A percentile compares a stretch with the other conserved stretches of the same genome.
phyloP scores from a whole-genome alignment of 352 stramenopile genomes.

The Phytophthora kernoviae region DNA sequence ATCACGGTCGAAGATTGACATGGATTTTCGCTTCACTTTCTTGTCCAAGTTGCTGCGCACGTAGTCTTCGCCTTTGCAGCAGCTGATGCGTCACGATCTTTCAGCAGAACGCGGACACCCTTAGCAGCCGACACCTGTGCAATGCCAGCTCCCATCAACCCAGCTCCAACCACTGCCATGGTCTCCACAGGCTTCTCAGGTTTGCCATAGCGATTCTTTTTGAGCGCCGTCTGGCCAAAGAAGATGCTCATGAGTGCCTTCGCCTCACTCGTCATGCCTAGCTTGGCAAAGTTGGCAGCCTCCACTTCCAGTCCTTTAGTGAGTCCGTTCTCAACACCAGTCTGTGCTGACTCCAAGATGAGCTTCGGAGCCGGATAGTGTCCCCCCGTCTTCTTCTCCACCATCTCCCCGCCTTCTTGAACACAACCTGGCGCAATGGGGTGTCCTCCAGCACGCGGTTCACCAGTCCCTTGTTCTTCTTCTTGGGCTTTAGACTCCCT shows the following conservation, averaged over 20 bases:
- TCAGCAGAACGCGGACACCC: constrained; percentile 95
- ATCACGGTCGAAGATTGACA: constrained; percentile 92
- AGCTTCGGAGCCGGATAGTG: constrained; percentile 96
- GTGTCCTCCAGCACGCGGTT: constrained; percentile 95
- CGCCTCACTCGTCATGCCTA: constrained; percentile 95
- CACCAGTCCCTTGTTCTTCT: constrained; percentile 88
- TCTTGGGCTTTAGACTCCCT: constrained; percentile 93
- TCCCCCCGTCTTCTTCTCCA: constrained; percentile 96
- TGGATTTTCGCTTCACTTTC: constrained; percentile 95
- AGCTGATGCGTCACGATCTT: constrained; percentile 93
- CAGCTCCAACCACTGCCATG: constrained; percentile 96
- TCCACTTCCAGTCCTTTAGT: constrained; percentile 92
- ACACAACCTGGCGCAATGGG: constrained; percentile 91
- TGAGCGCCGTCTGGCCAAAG: constrained; percentile 96
- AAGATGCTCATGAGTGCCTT: constrained; percentile 98
- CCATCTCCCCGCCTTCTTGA: constrained; percentile 96
- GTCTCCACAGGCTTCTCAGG: constrained; percentile 89
- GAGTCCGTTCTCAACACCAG: constrained; percentile 84
- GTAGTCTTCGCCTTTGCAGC: constrained; percentile 89
- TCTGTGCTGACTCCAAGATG: constrained; percentile 93
- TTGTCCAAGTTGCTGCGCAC: constrained; percentile 95
- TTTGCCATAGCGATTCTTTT: constrained; percentile 97
- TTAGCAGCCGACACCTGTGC: constrained; percentile 96
- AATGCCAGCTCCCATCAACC: constrained; percentile 98
- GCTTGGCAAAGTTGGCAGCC: constrained; percentile 94